Conservation (phyloP, 352 stramenopile species). For the Globisporangium recalcitrans region DNA sequence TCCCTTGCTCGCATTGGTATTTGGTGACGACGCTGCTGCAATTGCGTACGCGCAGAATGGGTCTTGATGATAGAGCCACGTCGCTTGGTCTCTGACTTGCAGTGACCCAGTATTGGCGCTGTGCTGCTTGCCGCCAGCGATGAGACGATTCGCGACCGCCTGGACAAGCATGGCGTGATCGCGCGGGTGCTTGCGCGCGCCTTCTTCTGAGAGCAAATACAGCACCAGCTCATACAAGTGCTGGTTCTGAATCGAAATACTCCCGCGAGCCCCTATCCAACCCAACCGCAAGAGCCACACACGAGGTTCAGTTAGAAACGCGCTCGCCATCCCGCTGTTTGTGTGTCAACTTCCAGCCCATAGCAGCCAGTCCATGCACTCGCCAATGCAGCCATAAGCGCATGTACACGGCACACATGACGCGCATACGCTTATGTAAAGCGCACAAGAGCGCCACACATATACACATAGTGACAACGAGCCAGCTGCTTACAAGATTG, state of each 20-base stretch:
- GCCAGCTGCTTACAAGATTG: background rate
- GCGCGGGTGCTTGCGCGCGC: background rate
- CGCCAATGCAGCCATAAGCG: background rate
- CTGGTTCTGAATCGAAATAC: conserved; percentile 9
- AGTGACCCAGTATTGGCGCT: background rate
- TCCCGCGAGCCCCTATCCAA: background rate
- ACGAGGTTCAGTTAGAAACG: no score
- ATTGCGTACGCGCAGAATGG: conserved; percentile 17
- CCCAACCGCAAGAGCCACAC: no score
- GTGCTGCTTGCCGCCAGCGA: background rate
- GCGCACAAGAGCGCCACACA: background rate
- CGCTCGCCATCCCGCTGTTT: no score
- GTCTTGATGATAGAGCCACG: conserved; percentile 15
- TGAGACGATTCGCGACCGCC: background rate
- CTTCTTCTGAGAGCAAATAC: conserved; percentile 8
- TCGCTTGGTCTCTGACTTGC: background rate
- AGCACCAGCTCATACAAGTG: conserved; percentile 2
- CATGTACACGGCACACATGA: background rate
- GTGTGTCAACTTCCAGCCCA: no score
- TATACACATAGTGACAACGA: background rate
- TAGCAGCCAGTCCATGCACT: no score
- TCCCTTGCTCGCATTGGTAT: background rate
- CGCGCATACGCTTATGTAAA: no score
- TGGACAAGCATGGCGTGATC: conserved; percentile 4
- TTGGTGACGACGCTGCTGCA: background rate